These are phyloP conservation scores for Zygotorulaspora chibaensis DNA, from an alignment of 805 yeast genomes.

Conservation along the genomic window DNA sequence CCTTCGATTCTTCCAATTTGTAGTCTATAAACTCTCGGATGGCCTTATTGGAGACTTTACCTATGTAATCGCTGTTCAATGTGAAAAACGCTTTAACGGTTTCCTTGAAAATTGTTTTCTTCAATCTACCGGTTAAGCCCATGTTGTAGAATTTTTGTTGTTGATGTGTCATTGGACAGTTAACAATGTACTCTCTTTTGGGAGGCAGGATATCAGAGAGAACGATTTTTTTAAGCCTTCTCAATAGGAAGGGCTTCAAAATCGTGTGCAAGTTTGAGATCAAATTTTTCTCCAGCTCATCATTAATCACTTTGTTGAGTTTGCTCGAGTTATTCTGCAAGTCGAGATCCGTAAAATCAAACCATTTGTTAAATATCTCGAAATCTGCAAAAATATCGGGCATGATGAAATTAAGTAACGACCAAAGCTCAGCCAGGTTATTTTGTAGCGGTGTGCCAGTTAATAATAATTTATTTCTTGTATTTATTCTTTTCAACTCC, in stretches of 20 bases:
- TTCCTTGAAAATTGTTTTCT: constrained; percentile 42
- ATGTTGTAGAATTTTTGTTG: constrained; percentile 62
- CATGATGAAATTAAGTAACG: constrained; percentile 79
- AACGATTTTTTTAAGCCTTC: constrained; percentile 77
- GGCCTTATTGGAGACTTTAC: constrained; percentile 30
- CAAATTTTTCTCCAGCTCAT: constrained; percentile 54
- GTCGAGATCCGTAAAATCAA: constrained; percentile 64
- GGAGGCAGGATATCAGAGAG: constrained; percentile 66
- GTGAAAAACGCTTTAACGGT: constrained; percentile 50
- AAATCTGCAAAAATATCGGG: constrained; percentile 93
- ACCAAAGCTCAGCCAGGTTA: constrained; percentile 87
- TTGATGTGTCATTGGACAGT: constrained; percentile 56
- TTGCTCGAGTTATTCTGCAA: constrained; percentile 28
- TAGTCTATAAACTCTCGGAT: constrained; percentile 43
- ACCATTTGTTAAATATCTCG: constrained; percentile 89
- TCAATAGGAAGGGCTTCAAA: constrained; percentile 76
- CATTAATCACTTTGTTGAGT: constrained; percentile 46
- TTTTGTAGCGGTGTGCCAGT: constrained; percentile 98
- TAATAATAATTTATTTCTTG: constrained; percentile 67
- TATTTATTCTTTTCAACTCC: constrained; percentile 60
- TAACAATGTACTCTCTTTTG: constrained; percentile 82
- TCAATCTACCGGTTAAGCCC: constrained; percentile 45
- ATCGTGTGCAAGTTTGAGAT: constrained; percentile 81
- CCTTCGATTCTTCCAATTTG: constrained; percentile 23
- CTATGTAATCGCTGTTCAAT: constrained; percentile 36